These are phyloP conservation scores for Heimioporus sp. DNA, from an alignment of 768 basidiomycete species.

Conservation along the genomic window DNA sequence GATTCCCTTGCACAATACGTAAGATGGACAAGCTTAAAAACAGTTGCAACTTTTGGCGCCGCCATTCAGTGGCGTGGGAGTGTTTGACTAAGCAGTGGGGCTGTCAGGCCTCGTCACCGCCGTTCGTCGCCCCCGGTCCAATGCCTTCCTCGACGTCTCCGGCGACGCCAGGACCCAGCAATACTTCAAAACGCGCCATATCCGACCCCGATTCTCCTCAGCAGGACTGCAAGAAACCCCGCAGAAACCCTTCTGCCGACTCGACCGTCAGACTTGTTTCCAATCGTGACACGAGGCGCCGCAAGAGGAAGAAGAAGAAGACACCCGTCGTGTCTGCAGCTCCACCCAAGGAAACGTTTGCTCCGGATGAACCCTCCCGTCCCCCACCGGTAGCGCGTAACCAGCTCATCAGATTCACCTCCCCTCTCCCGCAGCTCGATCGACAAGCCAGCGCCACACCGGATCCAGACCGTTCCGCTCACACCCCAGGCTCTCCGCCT, in stretches of 20 bases:
- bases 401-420: slow-evolving; percentile 27
- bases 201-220: slow-evolving; percentile 24
- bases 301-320: slow-evolving; percentile 31
- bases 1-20: no score
- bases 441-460: not conserved
- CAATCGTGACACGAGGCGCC: slow-evolving; percentile 24
- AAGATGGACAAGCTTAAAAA: no score
- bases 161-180: slow-evolving; percentile 15
- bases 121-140: not conserved
- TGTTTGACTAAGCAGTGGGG: not conserved
- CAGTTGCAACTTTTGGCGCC: no score
- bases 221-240: slow-evolving; percentile 23
- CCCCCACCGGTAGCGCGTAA: slow-evolving; percentile 22
- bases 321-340: slow-evolving; percentile 17
- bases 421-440: slow-evolving; percentile 14
- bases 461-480: not conserved
- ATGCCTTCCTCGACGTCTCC: slow-evolving; percentile 28
- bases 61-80: slow-evolving; percentile 26
- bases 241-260: slow-evolving; percentile 18
- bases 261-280: slow-evolving; percentile 16
- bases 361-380: slow-evolving; percentile 11
- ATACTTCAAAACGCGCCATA: slow-evolving; percentile 15
- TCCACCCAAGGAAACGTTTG: slow-evolving; percentile 7
- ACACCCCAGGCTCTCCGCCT: not conserved
- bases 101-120: slow-evolving; percentile 1